Evolutionary conservation across 805 yeast genomes (phyloP).

Genomic region (Saccharomyces cerevisiae): DNA sequence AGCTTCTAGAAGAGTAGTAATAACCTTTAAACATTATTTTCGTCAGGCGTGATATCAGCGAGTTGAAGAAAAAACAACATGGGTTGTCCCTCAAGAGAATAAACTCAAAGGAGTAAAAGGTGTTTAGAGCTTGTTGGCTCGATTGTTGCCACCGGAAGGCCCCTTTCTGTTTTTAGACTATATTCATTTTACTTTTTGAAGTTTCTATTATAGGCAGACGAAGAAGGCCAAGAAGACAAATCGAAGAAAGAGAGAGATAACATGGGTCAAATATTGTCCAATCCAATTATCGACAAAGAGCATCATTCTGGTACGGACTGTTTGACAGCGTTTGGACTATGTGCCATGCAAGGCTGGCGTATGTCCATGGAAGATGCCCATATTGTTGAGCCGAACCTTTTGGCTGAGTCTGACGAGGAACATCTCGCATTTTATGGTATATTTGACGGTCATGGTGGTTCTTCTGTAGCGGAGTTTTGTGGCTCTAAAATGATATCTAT

Average conservation of each 20-base stretch:
- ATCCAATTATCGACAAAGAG: slow-evolving; percentile 67
- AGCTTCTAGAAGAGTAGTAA: not conserved
- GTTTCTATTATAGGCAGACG: slow-evolving; percentile 20
- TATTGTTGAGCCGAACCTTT: slow-evolving; percentile 37
- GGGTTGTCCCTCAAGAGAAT: not conserved
- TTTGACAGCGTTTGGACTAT: slow-evolving; percentile 68
- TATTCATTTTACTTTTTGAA: not conserved
- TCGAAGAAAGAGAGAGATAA: not conserved
- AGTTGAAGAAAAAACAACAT: not conserved
- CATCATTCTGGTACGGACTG: slow-evolving; percentile 64
- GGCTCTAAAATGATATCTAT: slow-evolving; percentile 70
- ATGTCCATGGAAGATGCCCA: slow-evolving; percentile 96
- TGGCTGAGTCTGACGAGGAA: slow-evolving; percentile 25
- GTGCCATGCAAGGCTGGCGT: slow-evolving; percentile 99
- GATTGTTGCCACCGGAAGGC: not conserved
- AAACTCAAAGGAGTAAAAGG: not conserved
- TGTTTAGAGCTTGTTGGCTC: not conserved
- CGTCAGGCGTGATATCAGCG: not conserved
- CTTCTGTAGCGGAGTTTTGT: slow-evolving; percentile 75
- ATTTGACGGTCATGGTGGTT: slow-evolving; percentile 97
- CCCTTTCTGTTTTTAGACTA: not conserved
- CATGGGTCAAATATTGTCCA: slow-evolving; percentile 98
- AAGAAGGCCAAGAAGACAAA: not conserved
- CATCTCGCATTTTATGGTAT: slow-evolving; percentile 82
- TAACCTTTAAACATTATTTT: not conserved